These are phyloP conservation scores for Trypanosoma mega DNA, from an alignment of 208 protist species.

Conservation along the genomic window DNA sequence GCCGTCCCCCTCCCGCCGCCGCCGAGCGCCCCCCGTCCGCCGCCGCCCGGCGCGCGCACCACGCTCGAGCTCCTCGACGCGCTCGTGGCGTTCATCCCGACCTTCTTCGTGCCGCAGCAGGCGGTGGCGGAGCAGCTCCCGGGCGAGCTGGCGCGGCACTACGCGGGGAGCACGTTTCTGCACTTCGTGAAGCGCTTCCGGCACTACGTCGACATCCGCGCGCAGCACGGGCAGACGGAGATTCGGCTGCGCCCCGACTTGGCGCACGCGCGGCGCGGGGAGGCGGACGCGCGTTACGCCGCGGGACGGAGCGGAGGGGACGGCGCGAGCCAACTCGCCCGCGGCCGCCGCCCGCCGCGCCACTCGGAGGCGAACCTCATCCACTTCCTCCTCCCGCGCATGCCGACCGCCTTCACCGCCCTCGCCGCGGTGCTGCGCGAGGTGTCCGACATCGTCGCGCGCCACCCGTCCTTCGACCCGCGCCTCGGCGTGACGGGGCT, in stretches of 20 bases:
- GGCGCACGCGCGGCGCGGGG: conserved; percentile 63
- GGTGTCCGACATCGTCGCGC: conserved; percentile 74
- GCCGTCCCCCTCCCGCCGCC: neutral
- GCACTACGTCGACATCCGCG: conserved; percentile 78
- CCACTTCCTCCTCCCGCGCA: conserved; percentile 49
- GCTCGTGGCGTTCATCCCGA: conserved; percentile 78
- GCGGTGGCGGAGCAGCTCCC: conserved; percentile 52
- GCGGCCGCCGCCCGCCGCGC: conserved; percentile 49
- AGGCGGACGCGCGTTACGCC: conserved; percentile 50
- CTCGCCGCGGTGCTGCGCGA: conserved; percentile 73
- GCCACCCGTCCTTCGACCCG: conserved; percentile 76
- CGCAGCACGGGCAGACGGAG: conserved; percentile 41
- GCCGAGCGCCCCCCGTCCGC: neutral
- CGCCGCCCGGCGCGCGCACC: conserved; percentile 24
- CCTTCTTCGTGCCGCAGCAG: conserved; percentile 65
- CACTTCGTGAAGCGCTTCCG: conserved; percentile 74
- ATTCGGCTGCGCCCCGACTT: conserved; percentile 65
- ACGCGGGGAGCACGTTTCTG: conserved; percentile 44
- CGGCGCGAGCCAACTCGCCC: conserved; percentile 18
- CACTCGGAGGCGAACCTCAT: conserved; percentile 83
- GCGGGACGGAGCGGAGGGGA: conserved; percentile 14
- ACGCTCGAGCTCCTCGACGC: conserved; percentile 55
- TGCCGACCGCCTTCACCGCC: conserved; percentile 59
- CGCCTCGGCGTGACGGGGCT: conserved; percentile 76
- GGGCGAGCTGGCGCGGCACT: conserved; percentile 43